Evolutionary conservation across 2,329 filamentous ascomycete genomes (phyloP).

Genomic region (Zelopaecilomyces penicillatus): DNA sequence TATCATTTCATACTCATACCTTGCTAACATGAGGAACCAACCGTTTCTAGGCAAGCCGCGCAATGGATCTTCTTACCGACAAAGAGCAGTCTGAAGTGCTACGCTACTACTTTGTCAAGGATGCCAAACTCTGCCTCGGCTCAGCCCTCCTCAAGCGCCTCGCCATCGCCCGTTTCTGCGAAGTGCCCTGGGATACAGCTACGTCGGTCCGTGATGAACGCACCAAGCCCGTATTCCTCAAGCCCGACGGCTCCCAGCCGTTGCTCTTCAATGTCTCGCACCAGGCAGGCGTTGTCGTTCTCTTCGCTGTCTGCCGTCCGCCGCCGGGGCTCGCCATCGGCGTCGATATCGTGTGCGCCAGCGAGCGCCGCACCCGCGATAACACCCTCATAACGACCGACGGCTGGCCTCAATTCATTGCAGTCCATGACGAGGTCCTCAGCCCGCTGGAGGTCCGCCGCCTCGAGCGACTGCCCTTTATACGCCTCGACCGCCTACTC

Average conservation of each 20-base stretch:
- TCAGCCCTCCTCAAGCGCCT: slow-evolving; percentile 69
- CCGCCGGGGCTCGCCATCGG: slow-evolving; percentile 44
- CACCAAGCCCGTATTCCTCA: slow-evolving; percentile 45
- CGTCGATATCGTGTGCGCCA: slow-evolving; percentile 67
- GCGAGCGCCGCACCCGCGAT: slow-evolving; percentile 59
- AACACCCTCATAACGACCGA: slow-evolving; percentile 44
- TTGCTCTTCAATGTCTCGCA: slow-evolving; percentile 70
- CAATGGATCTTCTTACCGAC: slow-evolving; percentile 42
- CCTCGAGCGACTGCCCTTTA: slow-evolving; percentile 43
- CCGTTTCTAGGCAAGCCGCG: slow-evolving; percentile 40
- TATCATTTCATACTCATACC: neutral
- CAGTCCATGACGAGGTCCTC: slow-evolving; percentile 65
- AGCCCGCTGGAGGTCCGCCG: slow-evolving; percentile 51
- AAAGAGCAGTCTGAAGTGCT: slow-evolving; percentile 51
- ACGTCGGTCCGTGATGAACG: slow-evolving; percentile 46
- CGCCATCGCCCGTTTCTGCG: slow-evolving; percentile 50
- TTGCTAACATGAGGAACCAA: neutral
- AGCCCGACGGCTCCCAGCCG: slow-evolving; percentile 39
- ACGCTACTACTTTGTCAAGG: slow-evolving; percentile 56
- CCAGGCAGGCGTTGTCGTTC: slow-evolving; percentile 64
- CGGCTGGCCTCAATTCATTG: slow-evolving; percentile 60
- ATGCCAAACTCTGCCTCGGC: slow-evolving; percentile 66
- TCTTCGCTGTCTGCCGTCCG: slow-evolving; percentile 45
- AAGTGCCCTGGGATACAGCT: slow-evolving; percentile 53
- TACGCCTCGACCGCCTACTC: slow-evolving; percentile 45